A percentile compares a stretch with the other conserved stretches of the same genome.
phyloP scores from a whole-genome alignment of 1,284 basidiomycete species.

The Schizophyllum amplum region DNA sequence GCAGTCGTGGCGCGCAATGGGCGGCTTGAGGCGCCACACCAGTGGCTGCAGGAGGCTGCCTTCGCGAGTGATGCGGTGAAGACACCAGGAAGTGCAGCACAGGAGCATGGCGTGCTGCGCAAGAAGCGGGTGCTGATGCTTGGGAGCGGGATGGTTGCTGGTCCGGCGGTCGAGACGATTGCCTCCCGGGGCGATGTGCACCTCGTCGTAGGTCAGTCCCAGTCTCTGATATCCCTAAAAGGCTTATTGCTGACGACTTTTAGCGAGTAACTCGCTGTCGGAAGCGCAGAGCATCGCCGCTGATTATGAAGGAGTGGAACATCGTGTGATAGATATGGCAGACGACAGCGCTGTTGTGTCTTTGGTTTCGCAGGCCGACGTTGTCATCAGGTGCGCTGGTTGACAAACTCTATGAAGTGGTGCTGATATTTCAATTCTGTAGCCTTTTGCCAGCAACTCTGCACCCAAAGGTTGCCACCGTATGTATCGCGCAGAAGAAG shows the following conservation, averaged over 20 bases:
- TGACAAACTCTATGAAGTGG: background rate
- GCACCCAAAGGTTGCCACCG: constrained; percentile 69
- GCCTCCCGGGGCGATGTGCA: constrained; percentile 47
- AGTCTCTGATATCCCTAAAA: background rate
- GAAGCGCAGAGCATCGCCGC: constrained; percentile 54
- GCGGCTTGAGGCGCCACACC: constrained; percentile 41
- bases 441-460: constrained; percentile 78
- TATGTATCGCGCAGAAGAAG: constrained; percentile 68
- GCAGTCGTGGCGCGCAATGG: constrained; percentile 71
- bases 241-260: background rate
- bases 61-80: background rate
- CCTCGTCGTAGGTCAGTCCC: constrained; percentile 64
- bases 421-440: background rate
- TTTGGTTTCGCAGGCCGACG: constrained; percentile 42
- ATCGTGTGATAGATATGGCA: constrained; percentile 56
- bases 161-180: constrained; percentile 76
- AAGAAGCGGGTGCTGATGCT: constrained; percentile 76
- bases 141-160: constrained; percentile 89
- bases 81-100: background rate
- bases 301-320: constrained; percentile 50
- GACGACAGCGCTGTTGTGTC: constrained; percentile 40
- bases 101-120: constrained; percentile 14
- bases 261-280: constrained; percentile 65
- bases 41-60: constrained; percentile 52
- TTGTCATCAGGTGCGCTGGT: constrained; percentile 33